Evolutionary conservation across 2,329 filamentous ascomycete genomes (phyloP).

Genomic region (Bisporella sp.): DNA sequence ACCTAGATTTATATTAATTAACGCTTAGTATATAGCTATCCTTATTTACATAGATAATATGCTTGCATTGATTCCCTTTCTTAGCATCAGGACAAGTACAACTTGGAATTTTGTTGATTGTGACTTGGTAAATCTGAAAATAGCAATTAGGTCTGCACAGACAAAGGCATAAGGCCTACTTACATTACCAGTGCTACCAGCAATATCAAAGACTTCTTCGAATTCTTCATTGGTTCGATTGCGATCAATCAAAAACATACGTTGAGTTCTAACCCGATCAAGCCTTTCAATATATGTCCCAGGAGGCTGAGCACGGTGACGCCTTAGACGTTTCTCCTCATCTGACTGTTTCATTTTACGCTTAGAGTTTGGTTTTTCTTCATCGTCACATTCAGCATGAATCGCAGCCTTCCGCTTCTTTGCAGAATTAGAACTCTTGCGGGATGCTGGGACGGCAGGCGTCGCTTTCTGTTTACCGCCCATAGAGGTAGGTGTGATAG

Average conservation of each 20-base stretch:
- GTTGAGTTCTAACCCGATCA: slow-evolving; percentile 41
- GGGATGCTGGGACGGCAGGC: background rate
- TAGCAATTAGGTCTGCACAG: no score
- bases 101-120: slow-evolving; percentile 41
- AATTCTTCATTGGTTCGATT: slow-evolving; percentile 17
- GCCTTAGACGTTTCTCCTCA: slow-evolving; percentile 33
- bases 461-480: background rate
- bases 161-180: background rate
- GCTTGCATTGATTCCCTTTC: slow-evolving; percentile 57
- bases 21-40: no score
- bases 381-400: background rate
- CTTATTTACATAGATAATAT: slow-evolving; percentile 46
- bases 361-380: slow-evolving; percentile 11
- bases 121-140: slow-evolving; percentile 42
- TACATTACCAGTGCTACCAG: slow-evolving; percentile 55
- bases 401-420: slow-evolving; percentile 13
- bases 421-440: background rate
- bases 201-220: slow-evolving; percentile 46
- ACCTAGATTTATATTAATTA: slow-evolving; percentile 29
- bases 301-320: slow-evolving; percentile 36
- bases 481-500: no score
- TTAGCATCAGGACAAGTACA: slow-evolving; percentile 47
- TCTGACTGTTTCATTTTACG: slow-evolving; percentile 10
- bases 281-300: slow-evolving; percentile 38
- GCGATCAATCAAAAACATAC: slow-evolving; percentile 51